Percentiles rank a stretch among this genome's conserved stretches.
phyloP scores from a whole-genome alignment of 257 asterid species.

The Solanum peruvianum region DNA sequence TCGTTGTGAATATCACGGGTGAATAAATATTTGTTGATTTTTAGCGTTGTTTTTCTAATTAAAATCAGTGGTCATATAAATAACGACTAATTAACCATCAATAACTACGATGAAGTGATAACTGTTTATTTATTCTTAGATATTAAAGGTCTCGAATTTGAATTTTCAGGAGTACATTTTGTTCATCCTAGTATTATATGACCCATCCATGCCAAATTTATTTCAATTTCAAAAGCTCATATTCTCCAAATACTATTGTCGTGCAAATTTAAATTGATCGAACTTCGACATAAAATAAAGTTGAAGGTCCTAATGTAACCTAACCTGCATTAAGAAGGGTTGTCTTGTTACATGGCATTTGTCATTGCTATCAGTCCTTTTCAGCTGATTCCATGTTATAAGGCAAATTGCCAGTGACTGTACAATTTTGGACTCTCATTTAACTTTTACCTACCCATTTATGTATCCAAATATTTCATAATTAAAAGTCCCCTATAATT shows the following conservation, averaged over 20 bases:
- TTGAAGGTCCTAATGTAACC: background rate
- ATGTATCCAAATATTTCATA: background rate
- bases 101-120: background rate
- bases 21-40: background rate
- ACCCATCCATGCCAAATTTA: background rate
- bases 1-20: background rate
- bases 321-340: slow-evolving; percentile 7
- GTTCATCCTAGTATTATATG: background rate
- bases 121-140: background rate
- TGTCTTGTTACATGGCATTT: slow-evolving; percentile 13
- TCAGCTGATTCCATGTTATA: slow-evolving; percentile 4
- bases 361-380: slow-evolving; percentile 15
- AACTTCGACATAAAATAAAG: rapidly evolving
- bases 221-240: background rate
- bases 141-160: background rate
- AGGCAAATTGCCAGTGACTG: slow-evolving; percentile 3
- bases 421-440: background rate
- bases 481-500: background rate
- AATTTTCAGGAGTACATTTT: background rate
- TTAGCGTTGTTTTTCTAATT: background rate
- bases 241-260: no score
- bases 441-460: background rate
- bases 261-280: background rate
- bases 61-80: background rate
- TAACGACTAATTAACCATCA: background rate